A percentile compares a stretch with the other conserved stretches of the same genome.
Evolutionary conservation across 1,284 basidiomycete species (phyloP).

Genomic region (Papiliotrema laurentii): DNA sequence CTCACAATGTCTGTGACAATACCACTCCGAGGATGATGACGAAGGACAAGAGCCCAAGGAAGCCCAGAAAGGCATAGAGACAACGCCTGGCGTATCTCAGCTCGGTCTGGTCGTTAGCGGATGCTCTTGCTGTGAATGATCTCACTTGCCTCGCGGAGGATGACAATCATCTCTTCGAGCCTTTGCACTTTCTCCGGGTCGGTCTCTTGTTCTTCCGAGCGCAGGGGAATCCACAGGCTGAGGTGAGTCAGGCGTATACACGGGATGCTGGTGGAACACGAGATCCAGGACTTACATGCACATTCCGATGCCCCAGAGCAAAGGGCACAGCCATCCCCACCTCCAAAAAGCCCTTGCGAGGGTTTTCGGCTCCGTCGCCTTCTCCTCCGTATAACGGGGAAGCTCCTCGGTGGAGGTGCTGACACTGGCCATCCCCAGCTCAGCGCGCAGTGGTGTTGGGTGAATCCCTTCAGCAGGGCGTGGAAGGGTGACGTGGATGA

Average conservation of each 20-base stretch:
- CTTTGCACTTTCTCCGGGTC: conserved; percentile 38
- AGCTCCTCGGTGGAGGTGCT: conserved; percentile 18
- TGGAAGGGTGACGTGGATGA: background rate
- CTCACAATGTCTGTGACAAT: conserved; percentile 2
- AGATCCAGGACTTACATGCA: conserved; percentile 27
- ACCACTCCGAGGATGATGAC: conserved; percentile 18
- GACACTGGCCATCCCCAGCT: background rate
- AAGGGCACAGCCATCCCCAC: conserved; percentile 39
- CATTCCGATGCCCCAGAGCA: conserved; percentile 40
- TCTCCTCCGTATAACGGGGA: conserved; percentile 26
- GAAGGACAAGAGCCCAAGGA: conserved; percentile 13
- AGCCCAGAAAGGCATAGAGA: conserved; percentile 19
- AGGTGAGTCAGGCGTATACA: background rate
- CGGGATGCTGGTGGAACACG: background rate
- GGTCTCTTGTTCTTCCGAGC: conserved; percentile 23
- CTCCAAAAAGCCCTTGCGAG: conserved; percentile 34
- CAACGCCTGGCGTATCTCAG: conserved; percentile 41
- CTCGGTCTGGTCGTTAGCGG: conserved; percentile 28
- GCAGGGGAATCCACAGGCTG: conserved; percentile 33
- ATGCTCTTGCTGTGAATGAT: background rate
- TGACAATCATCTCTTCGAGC: conserved; percentile 37
- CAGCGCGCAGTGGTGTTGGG: background rate
- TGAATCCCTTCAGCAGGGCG: background rate
- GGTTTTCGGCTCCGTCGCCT: conserved; percentile 38
- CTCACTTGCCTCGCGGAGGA: conserved; percentile 32